Base-by-base conservation (phyloP, 176 grass and related monocot genomes). In the Puccinellia tenuiflora region DNA sequence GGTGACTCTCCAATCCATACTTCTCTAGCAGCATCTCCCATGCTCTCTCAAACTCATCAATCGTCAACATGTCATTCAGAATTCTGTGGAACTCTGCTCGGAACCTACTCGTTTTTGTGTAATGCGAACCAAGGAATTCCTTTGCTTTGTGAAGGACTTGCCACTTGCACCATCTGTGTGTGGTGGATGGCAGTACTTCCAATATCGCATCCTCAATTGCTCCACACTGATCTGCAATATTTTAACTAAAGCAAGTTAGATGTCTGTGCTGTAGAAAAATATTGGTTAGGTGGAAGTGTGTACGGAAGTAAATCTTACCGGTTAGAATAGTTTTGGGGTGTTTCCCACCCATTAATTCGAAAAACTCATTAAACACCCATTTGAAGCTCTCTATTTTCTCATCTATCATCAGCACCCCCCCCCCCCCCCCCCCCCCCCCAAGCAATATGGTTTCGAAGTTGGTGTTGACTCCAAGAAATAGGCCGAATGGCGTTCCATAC, bases 121-220 rank as follows among this genome's bases (percentile, higher is more conserved):
- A 73, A 30, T 48, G 24, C 29, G 0, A 11, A 48, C 14, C 42
- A 28, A 73, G 69, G 42, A 18, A 73, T 24, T 73, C 69, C 25
- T 73, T 73, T 73, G 43, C 43, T 25, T 2, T 29, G 8, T 25
- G 7, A 50, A 73, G 70, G 70, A 73, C 70, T 5, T 73, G 15
- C 70, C 70, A 73, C 42, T 73, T 73, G 70, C 26, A 73, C 70
- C 70, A 73, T 73, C 70, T 50, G 43, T 73, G 70, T 18, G 70
- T 30, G 25, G 70, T 73, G 4, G 25, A 50, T 30, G 43, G 70
- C 15, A 50, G 25, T 50, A 73, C 70, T 15, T 73, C 70, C 25
- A 45, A 30, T 2, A 50, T 17, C 1, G 25, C 43, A 0, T 48
- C 70, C 70, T 73, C 69, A 17, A 73, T 73, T 73, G 42, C 70